Evolutionary conservation across 2,329 filamentous ascomycete genomes (phyloP).

Genomic region (Emmonsiellopsis sp.): DNA sequence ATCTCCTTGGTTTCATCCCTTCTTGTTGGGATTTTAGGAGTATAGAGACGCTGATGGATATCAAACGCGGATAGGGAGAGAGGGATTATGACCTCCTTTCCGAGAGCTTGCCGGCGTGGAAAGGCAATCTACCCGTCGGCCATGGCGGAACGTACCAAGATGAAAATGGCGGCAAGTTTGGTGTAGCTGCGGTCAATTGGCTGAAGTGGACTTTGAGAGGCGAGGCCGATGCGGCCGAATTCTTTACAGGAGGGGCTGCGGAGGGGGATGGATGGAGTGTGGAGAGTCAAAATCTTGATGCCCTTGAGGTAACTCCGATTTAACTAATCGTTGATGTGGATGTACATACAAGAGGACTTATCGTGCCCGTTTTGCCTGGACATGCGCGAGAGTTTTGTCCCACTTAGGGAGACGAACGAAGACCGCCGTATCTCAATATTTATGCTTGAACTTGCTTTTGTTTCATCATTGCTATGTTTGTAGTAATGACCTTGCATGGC

Average conservation of each 20-base stretch:
- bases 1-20: too few species aligned
- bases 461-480: too few species aligned
- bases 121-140: neutral
- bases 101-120: neutral
- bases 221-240: neutral
- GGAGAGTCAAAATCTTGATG: neutral
- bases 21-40: neutral
- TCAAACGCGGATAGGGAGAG: neutral
- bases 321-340: neutral
- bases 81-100: neutral
- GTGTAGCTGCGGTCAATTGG: neutral
- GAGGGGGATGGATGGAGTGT: neutral
- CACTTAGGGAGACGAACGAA: too few species aligned
- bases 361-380: too few species aligned
- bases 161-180: neutral
- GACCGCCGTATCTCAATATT: too few species aligned
- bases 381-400: too few species aligned
- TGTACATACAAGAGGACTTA: neutral
- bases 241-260: neutral
- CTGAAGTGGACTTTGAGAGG: neutral
- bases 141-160: neutral
- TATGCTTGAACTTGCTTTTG: too few species aligned
- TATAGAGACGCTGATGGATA: conserved; percentile 4
- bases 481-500: too few species aligned
- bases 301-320: neutral